phyloP scores from a whole-genome alignment of 169 alveolate genomes.

The Plasmodium adleri region DNA sequence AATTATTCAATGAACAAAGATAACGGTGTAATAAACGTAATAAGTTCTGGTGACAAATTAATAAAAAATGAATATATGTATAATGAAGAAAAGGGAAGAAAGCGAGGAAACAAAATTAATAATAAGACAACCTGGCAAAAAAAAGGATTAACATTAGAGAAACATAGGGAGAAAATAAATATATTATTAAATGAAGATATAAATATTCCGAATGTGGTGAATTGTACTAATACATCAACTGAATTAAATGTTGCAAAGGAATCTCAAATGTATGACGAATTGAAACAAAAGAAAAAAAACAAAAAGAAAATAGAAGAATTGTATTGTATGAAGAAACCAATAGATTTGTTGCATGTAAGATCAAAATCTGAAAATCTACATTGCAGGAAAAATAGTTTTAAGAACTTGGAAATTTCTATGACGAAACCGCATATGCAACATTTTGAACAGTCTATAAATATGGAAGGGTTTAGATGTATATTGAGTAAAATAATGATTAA shows the following conservation, averaged over 20 bases:
- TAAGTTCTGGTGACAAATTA: neutral
- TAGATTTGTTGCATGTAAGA: slow-evolving; percentile 2
- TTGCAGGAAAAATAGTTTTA: slow-evolving; percentile 12
- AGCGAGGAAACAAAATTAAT: neutral
- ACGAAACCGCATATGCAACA: slow-evolving; percentile 57
- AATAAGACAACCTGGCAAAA: neutral
- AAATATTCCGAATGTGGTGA: too few species aligned
- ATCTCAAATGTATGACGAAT: neutral
- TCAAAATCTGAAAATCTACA: slow-evolving; percentile 35
- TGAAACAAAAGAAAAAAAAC: neutral
- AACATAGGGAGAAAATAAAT: neutral
- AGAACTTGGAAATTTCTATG: slow-evolving; percentile 57
- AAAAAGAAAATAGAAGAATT: neutral
- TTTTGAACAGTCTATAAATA: slow-evolving; percentile 26
- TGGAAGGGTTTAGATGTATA: slow-evolving; percentile 20
- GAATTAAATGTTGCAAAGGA: neutral
- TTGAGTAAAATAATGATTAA: slow-evolving; percentile 14
- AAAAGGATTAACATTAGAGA: neutral
- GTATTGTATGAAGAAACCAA: too few species aligned
- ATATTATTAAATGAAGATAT: too few species aligned
- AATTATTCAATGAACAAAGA: neutral
- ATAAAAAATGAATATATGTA: neutral
- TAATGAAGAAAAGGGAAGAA: neutral
- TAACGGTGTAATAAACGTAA: neutral
- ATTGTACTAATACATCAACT: too few species aligned